phyloP scores from a whole-genome alignment of 2,329 filamentous ascomycete genomes.

The Trichoderma hamatum region DNA sequence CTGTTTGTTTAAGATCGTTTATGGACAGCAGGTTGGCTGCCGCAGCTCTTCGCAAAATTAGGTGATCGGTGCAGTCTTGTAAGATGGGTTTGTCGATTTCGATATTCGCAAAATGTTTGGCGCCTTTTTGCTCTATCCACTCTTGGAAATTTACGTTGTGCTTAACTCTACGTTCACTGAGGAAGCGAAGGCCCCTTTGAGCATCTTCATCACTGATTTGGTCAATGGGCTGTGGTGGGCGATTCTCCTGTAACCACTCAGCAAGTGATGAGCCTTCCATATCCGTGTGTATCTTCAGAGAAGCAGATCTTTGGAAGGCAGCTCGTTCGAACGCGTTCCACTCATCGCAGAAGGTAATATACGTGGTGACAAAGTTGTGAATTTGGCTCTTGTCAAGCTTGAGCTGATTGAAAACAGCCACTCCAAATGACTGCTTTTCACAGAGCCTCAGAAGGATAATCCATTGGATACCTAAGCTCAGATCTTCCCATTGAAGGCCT shows the following conservation, averaged over 20 bases:
- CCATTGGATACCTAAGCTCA: conserved; percentile 10
- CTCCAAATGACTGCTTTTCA: background rate
- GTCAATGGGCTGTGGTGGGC: background rate
- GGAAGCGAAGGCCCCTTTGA: conserved; percentile 7
- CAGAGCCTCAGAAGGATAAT: conserved; percentile 3
- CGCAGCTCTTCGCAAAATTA: background rate
- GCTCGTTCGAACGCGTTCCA: conserved; percentile 12
- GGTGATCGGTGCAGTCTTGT: background rate
- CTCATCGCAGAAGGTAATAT: conserved; percentile 10
- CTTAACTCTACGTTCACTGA: background rate
- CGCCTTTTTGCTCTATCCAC: background rate
- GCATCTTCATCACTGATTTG: background rate
- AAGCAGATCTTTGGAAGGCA: background rate
- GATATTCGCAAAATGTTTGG: background rate
- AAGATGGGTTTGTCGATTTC: background rate
- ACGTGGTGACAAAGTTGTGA: conserved; percentile 4
- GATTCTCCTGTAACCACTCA: conserved; percentile 9
- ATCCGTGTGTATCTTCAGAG: background rate
- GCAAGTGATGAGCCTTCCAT: background rate
- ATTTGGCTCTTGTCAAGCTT: conserved; percentile 1
- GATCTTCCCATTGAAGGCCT: background rate
- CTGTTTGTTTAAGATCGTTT: background rate
- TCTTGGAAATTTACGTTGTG: background rate
- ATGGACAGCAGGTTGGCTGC: background rate
- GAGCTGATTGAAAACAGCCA: background rate